Evolutionary conservation across 2,329 filamentous ascomycete species (phyloP).

Genomic region (Pseudogymnoascus sp.): DNA sequence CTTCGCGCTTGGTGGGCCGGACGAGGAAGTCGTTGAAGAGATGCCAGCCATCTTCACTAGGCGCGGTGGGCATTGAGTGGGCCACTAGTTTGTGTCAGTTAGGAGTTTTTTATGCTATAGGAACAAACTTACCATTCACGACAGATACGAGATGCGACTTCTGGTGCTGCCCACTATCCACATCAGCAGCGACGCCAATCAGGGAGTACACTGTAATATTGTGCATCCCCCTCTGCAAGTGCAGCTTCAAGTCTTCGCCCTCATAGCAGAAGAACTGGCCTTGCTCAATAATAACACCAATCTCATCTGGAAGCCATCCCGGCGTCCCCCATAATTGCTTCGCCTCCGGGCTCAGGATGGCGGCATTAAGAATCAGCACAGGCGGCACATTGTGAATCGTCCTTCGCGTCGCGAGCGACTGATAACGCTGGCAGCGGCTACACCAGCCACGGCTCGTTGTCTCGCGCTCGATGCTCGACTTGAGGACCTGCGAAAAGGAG

Average conservation of each 20-base stretch:
- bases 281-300: conserved; percentile 81
- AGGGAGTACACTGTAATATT: conserved; percentile 85
- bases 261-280: conserved; percentile 85
- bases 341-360: conserved; percentile 62
- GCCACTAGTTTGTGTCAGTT: conserved; percentile 41
- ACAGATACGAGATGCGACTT: conserved; percentile 87
- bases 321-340: conserved; percentile 79
- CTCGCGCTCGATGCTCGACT: conserved; percentile 82
- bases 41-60: conserved; percentile 71
- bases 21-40: conserved; percentile 97
- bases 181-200: conserved; percentile 80
- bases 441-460: conserved; percentile 90
- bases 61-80: conserved; percentile 52
- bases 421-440: conserved; percentile 80
- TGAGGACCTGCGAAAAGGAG: conserved; percentile 85
- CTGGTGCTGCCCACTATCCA: conserved; percentile 75
- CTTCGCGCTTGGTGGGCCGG: conserved; percentile 65
- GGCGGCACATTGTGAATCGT: conserved; percentile 72
- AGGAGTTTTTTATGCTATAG: neutral
- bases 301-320: conserved; percentile 87
- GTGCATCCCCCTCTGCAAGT: conserved; percentile 69
- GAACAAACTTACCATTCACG: conserved; percentile 60
- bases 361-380: conserved; percentile 82
- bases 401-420: conserved; percentile 76
- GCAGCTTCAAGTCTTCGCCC: conserved; percentile 75